These are phyloP conservation scores for Fraxinus angustifolia DNA, from an alignment of 305 asterid genomes.

Conservation along the genomic window DNA sequence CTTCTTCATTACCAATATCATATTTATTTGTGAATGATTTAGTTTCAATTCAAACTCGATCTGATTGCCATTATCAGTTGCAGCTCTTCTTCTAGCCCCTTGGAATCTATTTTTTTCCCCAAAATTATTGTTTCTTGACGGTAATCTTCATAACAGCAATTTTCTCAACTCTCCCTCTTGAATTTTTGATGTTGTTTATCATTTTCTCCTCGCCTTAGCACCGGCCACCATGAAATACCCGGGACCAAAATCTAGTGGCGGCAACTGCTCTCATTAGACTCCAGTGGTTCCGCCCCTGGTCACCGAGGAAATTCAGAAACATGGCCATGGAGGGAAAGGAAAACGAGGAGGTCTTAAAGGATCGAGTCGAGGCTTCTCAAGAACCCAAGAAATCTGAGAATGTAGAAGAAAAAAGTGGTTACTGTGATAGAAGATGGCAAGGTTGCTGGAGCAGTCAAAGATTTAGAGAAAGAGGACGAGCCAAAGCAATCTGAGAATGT, in stretches of 20 bases:
- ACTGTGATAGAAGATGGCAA: background rate
- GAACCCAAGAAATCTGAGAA: background rate
- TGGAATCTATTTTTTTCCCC: background rate
- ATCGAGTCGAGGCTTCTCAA: slow-evolving; percentile 23
- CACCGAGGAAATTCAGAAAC: background rate
- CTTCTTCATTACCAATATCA: background rate
- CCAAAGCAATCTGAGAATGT: background rate
- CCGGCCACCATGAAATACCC: background rate
- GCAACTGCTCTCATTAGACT: background rate
- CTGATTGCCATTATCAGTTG: background rate
- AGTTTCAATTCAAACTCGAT: background rate
- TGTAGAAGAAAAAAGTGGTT: background rate
- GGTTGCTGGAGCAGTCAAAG: background rate
- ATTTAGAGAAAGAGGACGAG: background rate
- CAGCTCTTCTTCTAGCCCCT: background rate
- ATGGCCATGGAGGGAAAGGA: slow-evolving; percentile 29
- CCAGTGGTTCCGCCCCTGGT: background rate
- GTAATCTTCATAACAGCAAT: background rate
- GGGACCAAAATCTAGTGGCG: slow-evolving; percentile 30
- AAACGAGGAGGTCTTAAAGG: slow-evolving; percentile 7
- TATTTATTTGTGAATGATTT: background rate
- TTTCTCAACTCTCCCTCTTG: background rate
- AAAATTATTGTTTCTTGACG: background rate
- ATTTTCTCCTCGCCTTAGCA: background rate
- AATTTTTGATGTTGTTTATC: background rate